Base-by-base conservation (phyloP, 495 filamentous ascomycete genomes). In the Neurospora sp. region DNA sequence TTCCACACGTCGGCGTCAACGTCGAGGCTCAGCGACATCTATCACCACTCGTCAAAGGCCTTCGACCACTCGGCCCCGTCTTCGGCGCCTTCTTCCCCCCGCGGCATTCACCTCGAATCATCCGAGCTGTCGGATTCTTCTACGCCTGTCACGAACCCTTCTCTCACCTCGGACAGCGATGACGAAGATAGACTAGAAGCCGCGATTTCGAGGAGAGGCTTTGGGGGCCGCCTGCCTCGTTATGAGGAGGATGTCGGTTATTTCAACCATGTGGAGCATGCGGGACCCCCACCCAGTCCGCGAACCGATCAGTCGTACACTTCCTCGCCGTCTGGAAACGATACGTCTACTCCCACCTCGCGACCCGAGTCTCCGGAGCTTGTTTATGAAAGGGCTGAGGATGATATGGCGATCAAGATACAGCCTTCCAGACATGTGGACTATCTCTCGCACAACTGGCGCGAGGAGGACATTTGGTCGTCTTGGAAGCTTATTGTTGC, bases 391-490 rank as follows among this genome's bases (percentile, higher is more conserved):
- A 83, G 85, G 70, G 91, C 92, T 18, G 91, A 92, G 66, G 96
- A 99, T 78, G 96, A 98, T 80, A 92, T 88, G 18, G 90, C 91
- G 35, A 85, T 97, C 37, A 86, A 89, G 73, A 85, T 85, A 31
- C 90, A 93, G 76, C 96, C 96, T 35, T 94, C 93, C 14, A 85
- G 93, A 40, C 96, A 98, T 83, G 96, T 98, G 42, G 96, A 99
- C 82, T 99, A 99, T 79, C 86, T 99, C 6, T 97, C 95, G 41
- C 92, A 99, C 77, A 89, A 95, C 71, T 99, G 96, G 96, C 89
- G 88, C 53, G 95, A 98, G 82, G 95, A 98, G 81, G 96, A 99
- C 81, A 96, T 99, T 12, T 99, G 96, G 96, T 88, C 93, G 16
- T 98, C 95, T 3, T 99, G 96, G 96, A 89, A 93, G 73, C 93